Base-by-base conservation (phyloP, 2,329 filamentous ascomycete genomes). In the Colletotrichum camelliae region DNA sequence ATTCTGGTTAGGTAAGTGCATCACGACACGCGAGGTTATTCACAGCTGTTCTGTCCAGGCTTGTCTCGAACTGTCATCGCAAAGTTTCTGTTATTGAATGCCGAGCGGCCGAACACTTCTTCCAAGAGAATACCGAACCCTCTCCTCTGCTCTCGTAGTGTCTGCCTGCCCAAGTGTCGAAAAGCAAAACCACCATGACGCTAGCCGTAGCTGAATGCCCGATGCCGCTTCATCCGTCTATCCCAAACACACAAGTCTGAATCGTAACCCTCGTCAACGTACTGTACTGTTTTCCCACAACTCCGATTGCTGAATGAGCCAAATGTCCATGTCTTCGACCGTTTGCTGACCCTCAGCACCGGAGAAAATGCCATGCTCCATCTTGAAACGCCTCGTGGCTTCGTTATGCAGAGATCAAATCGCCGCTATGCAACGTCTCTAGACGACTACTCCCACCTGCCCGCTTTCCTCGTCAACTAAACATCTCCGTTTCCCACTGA, bases 401-500 rank as follows among this genome's bases (percentile, higher is more conserved):
- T 75, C 73, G 70, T 75, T 73, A 73, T 73, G 70, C 64, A 72
- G 71, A 73, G 57, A 75, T 73, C 64, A 73, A 33, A 67, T 37
- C 55, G 60, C 74, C 37, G 43, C 43, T n/a, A 43, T 75, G 65
- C 66, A 75, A 39, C 31, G 61, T 39, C 33, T 39, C 74, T 67
- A 76, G 66, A 76, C 74, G 55, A 76, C 74, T 60, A 76, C 72
- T 27, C 74, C 74, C 65, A 76, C 74, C 74, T 76, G 70, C 74
- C 70, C 74, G 29, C 71, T 76, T 74, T 76, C 74, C 67, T 76
- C 74, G 67, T 76, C 74, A 76, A 76, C 74, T 74, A 76, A 74
- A 70, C 74, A 76, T 93, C 70, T 74, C 70, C 81, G 84, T 81
- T 86, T 86, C 6, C 79, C 81, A 16, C 77, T 74, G 7, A 82